Evolutionary conservation across 2,329 filamentous ascomycete species (phyloP).

Genomic region (Cryphonectria japonica): DNA sequence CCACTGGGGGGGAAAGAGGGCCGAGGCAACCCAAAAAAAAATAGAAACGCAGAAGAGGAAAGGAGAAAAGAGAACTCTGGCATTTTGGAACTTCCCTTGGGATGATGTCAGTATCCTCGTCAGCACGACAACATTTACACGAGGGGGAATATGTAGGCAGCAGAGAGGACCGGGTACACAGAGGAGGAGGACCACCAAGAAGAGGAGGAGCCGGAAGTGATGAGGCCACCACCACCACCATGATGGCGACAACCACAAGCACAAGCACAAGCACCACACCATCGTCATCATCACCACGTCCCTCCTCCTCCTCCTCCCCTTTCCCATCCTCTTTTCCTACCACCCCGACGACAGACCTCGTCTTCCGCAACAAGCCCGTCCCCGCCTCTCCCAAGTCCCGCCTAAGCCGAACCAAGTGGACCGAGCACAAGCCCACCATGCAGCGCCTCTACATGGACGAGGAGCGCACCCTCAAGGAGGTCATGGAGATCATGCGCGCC

Average conservation of each 20-base stretch:
- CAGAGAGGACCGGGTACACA: not conserved
- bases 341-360: not conserved
- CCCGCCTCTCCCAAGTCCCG: not conserved
- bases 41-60: too few species aligned
- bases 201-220: not conserved
- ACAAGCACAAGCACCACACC: not conserved
- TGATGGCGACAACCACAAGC: not conserved
- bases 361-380: not conserved
- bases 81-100: too few species aligned
- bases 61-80: not conserved
- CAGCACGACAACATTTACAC: not conserved
- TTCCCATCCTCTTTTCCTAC: too few species aligned
- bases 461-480: slow-evolving; percentile 25
- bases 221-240: not conserved
- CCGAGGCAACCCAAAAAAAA: too few species aligned
- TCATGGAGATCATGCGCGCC: slow-evolving; percentile 23
- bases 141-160: not conserved
- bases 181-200: not conserved
- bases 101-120: not conserved
- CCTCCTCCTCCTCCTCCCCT: not conserved
- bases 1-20: not conserved
- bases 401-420: slow-evolving; percentile 10
- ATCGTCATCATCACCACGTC: not conserved
- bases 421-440: slow-evolving; percentile 24
- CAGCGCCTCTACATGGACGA: slow-evolving; percentile 26